Percentiles rank a stretch among this genome's conserved stretches.
These are phyloP conservation scores for Handroanthus guayacan DNA, from an alignment of 257 asterid species.

Conservation along the genomic window DNA sequence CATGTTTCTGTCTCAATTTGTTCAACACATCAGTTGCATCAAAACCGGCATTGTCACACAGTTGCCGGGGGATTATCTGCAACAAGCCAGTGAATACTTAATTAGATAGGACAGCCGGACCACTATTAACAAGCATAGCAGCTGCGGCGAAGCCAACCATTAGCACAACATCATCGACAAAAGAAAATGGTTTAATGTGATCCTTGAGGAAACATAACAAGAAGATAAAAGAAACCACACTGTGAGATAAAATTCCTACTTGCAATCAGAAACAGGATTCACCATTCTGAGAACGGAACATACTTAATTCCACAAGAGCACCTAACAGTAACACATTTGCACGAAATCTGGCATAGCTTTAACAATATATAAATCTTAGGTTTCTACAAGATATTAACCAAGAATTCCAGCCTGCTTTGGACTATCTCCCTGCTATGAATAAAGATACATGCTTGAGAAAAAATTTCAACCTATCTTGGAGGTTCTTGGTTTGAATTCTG, in stretches of 20 bases:
- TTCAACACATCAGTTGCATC: slow-evolving; percentile 53
- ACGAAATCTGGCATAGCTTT: neutral
- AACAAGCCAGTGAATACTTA: slow-evolving; percentile 12
- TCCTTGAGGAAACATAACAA: neutral
- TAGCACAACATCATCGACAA: neutral
- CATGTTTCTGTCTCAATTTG: slow-evolving; percentile 54
- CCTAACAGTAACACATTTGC: neutral
- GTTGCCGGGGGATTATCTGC: slow-evolving; percentile 47
- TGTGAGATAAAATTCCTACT: neutral
- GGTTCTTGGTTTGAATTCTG: slow-evolving; percentile 13
- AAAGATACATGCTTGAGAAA: neutral
- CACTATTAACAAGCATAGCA: neutral
- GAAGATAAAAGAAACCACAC: neutral
- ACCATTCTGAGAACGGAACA: neutral
- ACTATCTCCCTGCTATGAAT: neutral
- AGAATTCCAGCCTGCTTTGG: slow-evolving; percentile 1
- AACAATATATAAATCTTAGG: neutral
- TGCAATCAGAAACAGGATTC: neutral
- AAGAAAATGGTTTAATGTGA: neutral
- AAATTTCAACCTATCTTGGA: neutral
- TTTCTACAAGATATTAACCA: neutral
- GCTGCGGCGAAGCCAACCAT: slow-evolving; percentile 12
- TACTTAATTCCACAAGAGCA: neutral
- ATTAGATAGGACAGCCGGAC: neutral
- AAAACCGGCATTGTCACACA: slow-evolving; percentile 55